Evolutionary conservation across 2,329 filamentous ascomycete genomes (phyloP), one percentile per base, ranked within the genome.

Genomic region (Raffaelea deltoideospora): DNA sequence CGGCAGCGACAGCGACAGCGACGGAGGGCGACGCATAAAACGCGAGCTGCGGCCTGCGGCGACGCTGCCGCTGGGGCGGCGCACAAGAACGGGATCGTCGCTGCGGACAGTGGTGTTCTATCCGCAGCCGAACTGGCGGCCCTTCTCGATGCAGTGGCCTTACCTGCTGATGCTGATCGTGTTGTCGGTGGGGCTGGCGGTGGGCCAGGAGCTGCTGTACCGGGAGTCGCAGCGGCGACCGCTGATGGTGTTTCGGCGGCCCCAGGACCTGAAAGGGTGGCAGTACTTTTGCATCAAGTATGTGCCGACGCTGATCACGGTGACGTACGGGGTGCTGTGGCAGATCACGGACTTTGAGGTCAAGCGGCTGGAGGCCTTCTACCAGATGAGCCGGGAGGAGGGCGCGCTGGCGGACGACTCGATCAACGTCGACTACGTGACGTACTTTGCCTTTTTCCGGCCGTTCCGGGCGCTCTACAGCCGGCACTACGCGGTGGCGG

Each of bases 371-470:
- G 76, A 80, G 50, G 69, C 75, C 0, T 79, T 71, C 46, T 76
- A 77, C 44, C 75, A 79, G 50, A 59, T 80, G 34, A 77, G 73
- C 3, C 71, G 64, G 43, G 58, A 64, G 3, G 64, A 63, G 3
- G 76, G 76, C 13, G 72, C 76, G 1, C 54, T 75, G 17, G 76
- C 75, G 0, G 68, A 67, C 28, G 69, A 74, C 49, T 80, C 75
- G 0, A 68, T 85, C 48, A 84, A 83, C 43, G 76, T 81, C 42
- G 76, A 83, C 52, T 85, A 85, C 41, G 65, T 81, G 31, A 82
- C 78, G 5, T 67, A 72, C 45, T 70, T 78, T 56, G 75, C 67
- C 47, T 72, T 80, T 47, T 54, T 78, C 28, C 65, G 76, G 3
- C 79, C 79, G 0, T 53, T 83, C 5, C 63, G 67, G 32, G 78